phyloP scores from a whole-genome alignment of 2,329 filamentous ascomycete genomes.

The Meredithiella fracta region DNA sequence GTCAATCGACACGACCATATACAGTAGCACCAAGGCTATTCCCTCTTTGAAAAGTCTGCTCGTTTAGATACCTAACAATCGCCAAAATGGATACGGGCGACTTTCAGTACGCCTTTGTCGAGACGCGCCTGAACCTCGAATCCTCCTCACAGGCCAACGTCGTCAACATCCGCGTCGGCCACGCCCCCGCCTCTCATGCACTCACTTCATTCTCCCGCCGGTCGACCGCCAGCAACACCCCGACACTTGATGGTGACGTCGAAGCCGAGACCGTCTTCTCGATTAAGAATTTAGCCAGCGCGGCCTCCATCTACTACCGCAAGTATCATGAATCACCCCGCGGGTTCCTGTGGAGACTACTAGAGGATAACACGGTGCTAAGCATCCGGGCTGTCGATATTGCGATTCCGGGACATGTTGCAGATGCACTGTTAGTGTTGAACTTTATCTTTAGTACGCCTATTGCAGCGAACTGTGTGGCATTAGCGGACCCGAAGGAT shows the following conservation, averaged over 20 bases:
- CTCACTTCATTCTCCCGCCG: conserved; percentile 17
- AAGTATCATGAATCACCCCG: conserved; percentile 59
- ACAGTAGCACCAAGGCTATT: too few relatives aligned
- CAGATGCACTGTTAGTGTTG: conserved; percentile 58
- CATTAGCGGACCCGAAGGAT: conserved; percentile 62
- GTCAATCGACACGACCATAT: too few relatives aligned
- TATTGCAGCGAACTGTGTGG: conserved; percentile 63
- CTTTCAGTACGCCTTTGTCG: conserved; percentile 60
- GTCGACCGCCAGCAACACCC: background rate
- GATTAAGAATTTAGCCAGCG: conserved; percentile 53
- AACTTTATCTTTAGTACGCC: conserved; percentile 59
- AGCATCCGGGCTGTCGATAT: conserved; percentile 75
- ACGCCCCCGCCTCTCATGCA: conserved; percentile 26
- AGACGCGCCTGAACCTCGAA: conserved; percentile 72
- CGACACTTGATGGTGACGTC: conserved; percentile 18
- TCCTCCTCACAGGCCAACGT: conserved; percentile 51
- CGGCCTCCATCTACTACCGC: conserved; percentile 74
- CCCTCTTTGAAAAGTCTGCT: too few relatives aligned
- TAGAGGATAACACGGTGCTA: conserved; percentile 63
- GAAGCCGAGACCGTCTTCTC: conserved; percentile 63
- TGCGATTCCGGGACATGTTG: conserved; percentile 33
- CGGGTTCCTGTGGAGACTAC: conserved; percentile 78
- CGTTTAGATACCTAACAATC: too few relatives aligned
- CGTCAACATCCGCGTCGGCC: conserved; percentile 53
- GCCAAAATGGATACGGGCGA: conserved; percentile 48